Evolutionary conservation across 2,329 filamentous ascomycete species (phyloP).

Genomic region (Colletotrichum costaricense): DNA sequence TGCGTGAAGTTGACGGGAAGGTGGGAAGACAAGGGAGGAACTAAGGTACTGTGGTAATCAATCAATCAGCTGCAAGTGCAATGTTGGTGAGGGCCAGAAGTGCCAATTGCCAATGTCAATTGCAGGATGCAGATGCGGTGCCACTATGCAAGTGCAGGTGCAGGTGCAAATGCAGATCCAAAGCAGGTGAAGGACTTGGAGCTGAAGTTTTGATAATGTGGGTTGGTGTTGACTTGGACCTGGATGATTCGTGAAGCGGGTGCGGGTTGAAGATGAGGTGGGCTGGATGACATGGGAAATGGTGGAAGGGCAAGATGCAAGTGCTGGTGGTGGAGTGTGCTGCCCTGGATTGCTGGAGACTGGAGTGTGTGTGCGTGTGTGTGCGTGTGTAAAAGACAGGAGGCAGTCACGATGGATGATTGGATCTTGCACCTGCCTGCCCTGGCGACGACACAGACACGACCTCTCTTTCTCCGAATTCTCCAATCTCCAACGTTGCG

Average conservation of each 20-base stretch:
- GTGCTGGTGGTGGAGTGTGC: neutral
- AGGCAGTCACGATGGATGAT: neutral
- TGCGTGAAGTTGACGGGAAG: neutral
- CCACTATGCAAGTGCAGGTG: neutral
- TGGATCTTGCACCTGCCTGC: neutral
- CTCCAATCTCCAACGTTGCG: neutral
- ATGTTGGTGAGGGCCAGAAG: neutral
- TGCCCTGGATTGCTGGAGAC: neutral
- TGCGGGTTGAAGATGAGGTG: too few relatives aligned
- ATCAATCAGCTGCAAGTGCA: neutral
- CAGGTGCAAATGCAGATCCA: slow-evolving; percentile 6
- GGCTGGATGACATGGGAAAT: neutral
- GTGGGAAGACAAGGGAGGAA: neutral
- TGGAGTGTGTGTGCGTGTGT: too few relatives aligned
- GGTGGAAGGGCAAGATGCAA: neutral
- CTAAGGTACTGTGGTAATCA: neutral
- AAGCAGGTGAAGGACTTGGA: neutral
- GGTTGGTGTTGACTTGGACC: too few relatives aligned
- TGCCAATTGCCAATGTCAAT: neutral
- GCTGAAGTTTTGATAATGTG: neutral
- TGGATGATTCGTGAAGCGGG: too few relatives aligned
- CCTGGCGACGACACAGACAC: too few relatives aligned
- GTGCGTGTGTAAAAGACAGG: neutral
- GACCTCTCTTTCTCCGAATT: neutral
- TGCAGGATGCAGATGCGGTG: neutral